Base-by-base conservation (phyloP, 2,329 filamentous ascomycete species). In the Knufia petricola region DNA sequence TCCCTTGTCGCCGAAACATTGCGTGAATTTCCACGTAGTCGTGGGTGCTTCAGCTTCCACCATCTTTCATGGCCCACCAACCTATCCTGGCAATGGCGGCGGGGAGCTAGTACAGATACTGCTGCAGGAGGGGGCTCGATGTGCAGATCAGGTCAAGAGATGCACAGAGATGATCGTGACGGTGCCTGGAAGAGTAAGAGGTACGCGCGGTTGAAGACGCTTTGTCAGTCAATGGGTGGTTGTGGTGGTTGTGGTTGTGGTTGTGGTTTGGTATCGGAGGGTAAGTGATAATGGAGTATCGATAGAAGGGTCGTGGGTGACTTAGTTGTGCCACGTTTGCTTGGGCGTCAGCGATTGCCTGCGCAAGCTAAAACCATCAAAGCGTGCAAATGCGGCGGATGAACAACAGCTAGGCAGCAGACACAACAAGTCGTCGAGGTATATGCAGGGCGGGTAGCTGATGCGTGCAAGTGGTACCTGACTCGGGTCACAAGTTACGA, bases 1-100 rank as follows among this genome's bases (percentile, higher is more conserved):
- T 61, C 92, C 92, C 74, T 98, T 98, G 74, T 98, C 92, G 70
- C 92, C 92, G 72, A 98, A 98, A 76, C 92, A 96, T 89, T 96
- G 90, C 70, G 90, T 96, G 75, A 96, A 96, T 78, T 96, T 96
- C 90, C 90, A 96, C 73, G 89, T 96, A 67, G 89, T 89, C 74
- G 87, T 84, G 77, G 81, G 87, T 73, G 85, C 78, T 75, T 94
- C 88, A 75, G 84, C 85, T 80, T 95, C 89, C 76, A 92, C 89
- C 89, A 96, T 95, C 75, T 84, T 90, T 69, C 64, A 64, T 63
- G 57, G 58, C 60, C 63, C 59, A 61, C 61, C 61, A 60, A 63
- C 58, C 55, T 50, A 36, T 50, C 56, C 55, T 54, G 6, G 40
- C 40, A 31, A 43, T 23, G 24, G 17, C 40, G n/a, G 23, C 13